phyloP scores from a whole-genome alignment of 1,284 basidiomycete genomes.

The Moesziomyces globuligerus region DNA sequence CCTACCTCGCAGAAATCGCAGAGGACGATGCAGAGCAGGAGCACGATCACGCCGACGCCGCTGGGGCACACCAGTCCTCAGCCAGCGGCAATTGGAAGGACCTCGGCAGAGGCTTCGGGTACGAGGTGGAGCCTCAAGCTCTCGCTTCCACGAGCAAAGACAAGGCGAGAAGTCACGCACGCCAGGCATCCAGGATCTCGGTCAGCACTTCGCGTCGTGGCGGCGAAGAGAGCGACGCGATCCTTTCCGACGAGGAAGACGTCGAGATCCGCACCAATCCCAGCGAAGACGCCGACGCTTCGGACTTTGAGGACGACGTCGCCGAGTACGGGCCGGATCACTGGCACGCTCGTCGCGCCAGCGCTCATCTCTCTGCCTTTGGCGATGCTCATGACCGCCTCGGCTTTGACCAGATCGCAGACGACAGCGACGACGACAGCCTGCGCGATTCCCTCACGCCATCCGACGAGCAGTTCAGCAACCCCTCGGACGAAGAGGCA shows the following conservation, averaged over 20 bases:
- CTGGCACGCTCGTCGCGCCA: slow-evolving; percentile 23
- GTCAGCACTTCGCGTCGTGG: slow-evolving; percentile 33
- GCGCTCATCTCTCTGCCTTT: slow-evolving; percentile 27
- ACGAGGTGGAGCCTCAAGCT: slow-evolving; percentile 33
- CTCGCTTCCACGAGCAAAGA: background rate
- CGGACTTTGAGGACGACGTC: slow-evolving; percentile 49
- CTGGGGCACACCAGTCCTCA: slow-evolving; percentile 1
- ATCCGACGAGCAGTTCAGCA: slow-evolving; percentile 56
- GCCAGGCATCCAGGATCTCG: slow-evolving; percentile 37
- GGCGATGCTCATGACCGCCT: slow-evolving; percentile 9
- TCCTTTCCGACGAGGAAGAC: slow-evolving; percentile 19
- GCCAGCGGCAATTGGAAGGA: slow-evolving; percentile 47
- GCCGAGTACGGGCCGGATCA: slow-evolving; percentile 29
- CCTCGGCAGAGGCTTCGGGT: slow-evolving; percentile 54
- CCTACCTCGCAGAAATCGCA: slow-evolving; percentile 18
- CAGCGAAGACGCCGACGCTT: slow-evolving; percentile 57
- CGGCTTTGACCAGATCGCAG: slow-evolving; percentile 9
- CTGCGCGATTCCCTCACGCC: slow-evolving; percentile 39
- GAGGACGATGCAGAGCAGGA: slow-evolving; percentile 31
- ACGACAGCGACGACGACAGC: slow-evolving; percentile 21
- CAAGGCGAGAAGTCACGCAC: slow-evolving; percentile 9
- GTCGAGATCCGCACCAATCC: slow-evolving; percentile 57
- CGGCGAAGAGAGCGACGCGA: slow-evolving; percentile 27
- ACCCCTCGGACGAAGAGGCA: slow-evolving; percentile 60
- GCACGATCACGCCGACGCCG: background rate